Percentiles rank a stretch among this genome's conserved stretches.
Conservation (phyloP, 179 eudicot species). For the Vitellaria paradoxa region DNA sequence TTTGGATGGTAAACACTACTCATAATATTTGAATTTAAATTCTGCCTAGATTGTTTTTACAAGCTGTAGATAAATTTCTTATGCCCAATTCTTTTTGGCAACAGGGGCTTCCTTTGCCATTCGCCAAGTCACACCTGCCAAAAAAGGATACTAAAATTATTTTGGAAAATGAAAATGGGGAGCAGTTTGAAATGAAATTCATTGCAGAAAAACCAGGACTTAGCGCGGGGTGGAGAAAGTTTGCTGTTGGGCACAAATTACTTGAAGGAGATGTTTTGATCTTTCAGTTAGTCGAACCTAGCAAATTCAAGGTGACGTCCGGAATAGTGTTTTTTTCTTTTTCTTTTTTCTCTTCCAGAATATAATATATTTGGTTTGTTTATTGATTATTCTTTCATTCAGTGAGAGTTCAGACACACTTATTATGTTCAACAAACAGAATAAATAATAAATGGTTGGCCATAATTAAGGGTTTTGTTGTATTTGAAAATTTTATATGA, state of each 20-base stretch:
- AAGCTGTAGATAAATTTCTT: not conserved
- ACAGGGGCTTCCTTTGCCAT: slow-evolving; percentile 54
- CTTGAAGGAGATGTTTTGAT: slow-evolving; percentile 56
- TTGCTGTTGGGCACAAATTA: slow-evolving; percentile 47
- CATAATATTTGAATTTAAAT: not conserved
- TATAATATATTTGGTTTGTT: no score
- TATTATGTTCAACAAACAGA: not conserved
- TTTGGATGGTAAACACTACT: slow-evolving; percentile 44
- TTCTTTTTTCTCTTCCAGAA: no score
- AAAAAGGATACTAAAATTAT: slow-evolving; percentile 26
- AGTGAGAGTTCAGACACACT: no score
- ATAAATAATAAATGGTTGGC: not conserved
- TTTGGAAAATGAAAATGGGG: slow-evolving; percentile 53
- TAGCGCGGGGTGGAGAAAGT: slow-evolving; percentile 70
- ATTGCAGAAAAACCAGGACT: slow-evolving; percentile 42
- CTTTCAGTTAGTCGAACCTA: slow-evolving; percentile 46
- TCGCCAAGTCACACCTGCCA: slow-evolving; percentile 52
- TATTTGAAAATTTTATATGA: not conserved
- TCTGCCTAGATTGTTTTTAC: not conserved
- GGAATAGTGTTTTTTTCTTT: not conserved
- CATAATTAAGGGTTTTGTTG: not conserved
- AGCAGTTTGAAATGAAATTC: slow-evolving; percentile 34
- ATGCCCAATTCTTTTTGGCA: slow-evolving; percentile 3
- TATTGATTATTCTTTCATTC: not conserved
- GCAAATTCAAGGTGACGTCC: slow-evolving; percentile 50